phyloP scores from a whole-genome alignment of 768 basidiomycete species.

The Boletus rubropictus region DNA sequence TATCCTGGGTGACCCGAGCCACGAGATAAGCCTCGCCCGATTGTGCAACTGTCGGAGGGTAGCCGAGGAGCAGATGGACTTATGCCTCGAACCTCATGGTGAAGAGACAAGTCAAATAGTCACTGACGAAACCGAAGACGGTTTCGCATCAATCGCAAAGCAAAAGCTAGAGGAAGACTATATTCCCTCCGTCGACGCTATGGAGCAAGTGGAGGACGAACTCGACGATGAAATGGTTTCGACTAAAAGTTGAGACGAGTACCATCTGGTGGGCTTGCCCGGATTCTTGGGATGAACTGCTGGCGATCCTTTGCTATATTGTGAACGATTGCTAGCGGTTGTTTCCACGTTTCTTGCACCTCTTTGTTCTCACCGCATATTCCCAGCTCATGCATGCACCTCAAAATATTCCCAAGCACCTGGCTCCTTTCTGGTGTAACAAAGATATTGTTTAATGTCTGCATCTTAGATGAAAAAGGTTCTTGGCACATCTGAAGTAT shows the following conservation, averaged over 20 bases:
- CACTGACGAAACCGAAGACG: conserved; percentile 45
- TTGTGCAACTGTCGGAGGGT: conserved; percentile 39
- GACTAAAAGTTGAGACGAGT: conserved; percentile 3
- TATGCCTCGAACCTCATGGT: conserved; percentile 11
- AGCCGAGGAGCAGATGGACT: conserved; percentile 11
- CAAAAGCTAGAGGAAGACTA: conserved; percentile 27
- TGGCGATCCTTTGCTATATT: conserved; percentile 28
- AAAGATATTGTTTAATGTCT: too few species aligned
- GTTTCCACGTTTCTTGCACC: conserved; percentile 23
- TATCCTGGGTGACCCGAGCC: conserved; percentile 44
- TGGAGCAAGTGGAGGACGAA: conserved; percentile 18
- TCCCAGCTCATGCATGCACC: conserved; percentile 6
- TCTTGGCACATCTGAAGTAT: too few species aligned
- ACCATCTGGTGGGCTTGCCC: conserved; percentile 7
- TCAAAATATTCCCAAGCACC: not conserved
- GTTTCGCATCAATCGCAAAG: conserved; percentile 43
- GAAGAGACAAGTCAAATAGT: conserved; percentile 20
- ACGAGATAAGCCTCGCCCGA: conserved; percentile 39
- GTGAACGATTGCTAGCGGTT: conserved; percentile 31
- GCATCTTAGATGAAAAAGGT: too few species aligned
- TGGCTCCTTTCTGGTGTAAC: too few species aligned
- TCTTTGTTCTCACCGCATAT: not conserved
- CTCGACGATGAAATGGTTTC: conserved; percentile 14
- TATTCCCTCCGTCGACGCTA: conserved; percentile 6
- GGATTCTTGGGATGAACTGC: conserved; percentile 29